These are phyloP conservation scores for Podaxis sp. DNA, from an alignment of 768 basidiomycete species.

Conservation along the genomic window DNA sequence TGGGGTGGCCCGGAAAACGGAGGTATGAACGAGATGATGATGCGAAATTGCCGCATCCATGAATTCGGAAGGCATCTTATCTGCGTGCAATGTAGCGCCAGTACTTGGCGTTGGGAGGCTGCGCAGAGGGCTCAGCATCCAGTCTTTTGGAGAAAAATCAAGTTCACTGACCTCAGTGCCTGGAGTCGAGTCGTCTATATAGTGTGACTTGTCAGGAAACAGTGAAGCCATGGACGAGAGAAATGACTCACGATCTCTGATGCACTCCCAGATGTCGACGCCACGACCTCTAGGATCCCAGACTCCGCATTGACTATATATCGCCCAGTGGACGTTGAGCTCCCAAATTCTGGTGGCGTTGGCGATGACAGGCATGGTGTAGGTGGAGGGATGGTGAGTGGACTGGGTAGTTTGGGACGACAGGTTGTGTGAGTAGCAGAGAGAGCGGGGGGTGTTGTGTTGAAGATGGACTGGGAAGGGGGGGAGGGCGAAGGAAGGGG, in stretches of 20 bases:
- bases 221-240: conserved; percentile 1
- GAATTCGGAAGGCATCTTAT: conserved; percentile 18
- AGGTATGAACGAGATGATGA: neutral
- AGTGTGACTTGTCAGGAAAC: conserved; percentile 5
- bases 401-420: conserved; percentile 1
- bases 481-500: neutral
- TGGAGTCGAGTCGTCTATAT: conserved; percentile 54
- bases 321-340: conserved; percentile 56
- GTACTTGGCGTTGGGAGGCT: conserved; percentile 37
- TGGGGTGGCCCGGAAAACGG: neutral
- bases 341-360: conserved; percentile 73
- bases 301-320: conserved; percentile 64
- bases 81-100: conserved; percentile 47
- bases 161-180: conserved; percentile 35
- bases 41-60: neutral
- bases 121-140: neutral
- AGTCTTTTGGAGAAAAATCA: neutral
- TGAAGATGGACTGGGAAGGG: neutral
- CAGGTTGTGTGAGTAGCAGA: conserved; percentile 6
- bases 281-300: conserved; percentile 66
- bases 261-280: conserved; percentile 76
- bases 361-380: conserved; percentile 46
- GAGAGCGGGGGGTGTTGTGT: neutral
- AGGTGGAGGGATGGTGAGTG: neutral
- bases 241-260: conserved; percentile 54